Evolutionary conservation across 2,329 filamentous ascomycete species (phyloP), one percentile per base, ranked within the genome.

Genomic region (Eutypa lata): DNA sequence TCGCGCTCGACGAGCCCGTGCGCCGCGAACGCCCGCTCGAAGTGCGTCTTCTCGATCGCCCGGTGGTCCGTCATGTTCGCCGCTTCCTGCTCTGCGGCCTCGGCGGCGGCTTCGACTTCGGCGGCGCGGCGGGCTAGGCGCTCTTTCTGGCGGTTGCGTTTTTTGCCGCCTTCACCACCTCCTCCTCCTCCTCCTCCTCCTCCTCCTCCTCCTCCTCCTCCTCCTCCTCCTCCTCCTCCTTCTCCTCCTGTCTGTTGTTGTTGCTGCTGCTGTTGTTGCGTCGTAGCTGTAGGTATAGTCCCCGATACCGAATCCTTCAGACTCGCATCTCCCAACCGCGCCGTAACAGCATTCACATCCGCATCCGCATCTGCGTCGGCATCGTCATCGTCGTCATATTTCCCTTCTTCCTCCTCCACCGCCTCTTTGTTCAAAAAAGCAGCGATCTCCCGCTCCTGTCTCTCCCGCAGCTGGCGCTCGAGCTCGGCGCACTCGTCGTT

Each of bases 61-160:
- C 89, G 85, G 67, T 86, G 81, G 72, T 96, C 85, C 7, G 87
- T 88, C 74, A 91, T 87, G 58, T 74, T 76, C 3, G 82, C 76
- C 0, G 92, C 93, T 71, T 97, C 93, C 54, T 83, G 75, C 54
- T 86, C 84, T 0, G 93, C 93, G 37, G 83, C 79, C 1, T 76
- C 77, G 0, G 85, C 79, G 5, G 83, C 79, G 5, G 86, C 88
- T 57, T 91, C 88, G 61, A 89, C 84, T 68, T 96, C 91, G 3
- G 92, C 93, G 4, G 91, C 90, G 48, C 94, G 87, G 24, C 93
- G 87, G 19, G 94, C 94, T 16, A 97, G 80, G 2, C 94, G 86
- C 56, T 93, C 94, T 70, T 96, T 97, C 68, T 94, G 90, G 14
- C 94, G 83, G 70, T 96, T 97, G 26, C 88, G 87, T 69, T 96